Percentiles rank a stretch among this genome's conserved stretches.
Evolutionary conservation across 2,329 filamentous ascomycete genomes (phyloP).

Genomic region (Thielaviopsis punctulata): DNA sequence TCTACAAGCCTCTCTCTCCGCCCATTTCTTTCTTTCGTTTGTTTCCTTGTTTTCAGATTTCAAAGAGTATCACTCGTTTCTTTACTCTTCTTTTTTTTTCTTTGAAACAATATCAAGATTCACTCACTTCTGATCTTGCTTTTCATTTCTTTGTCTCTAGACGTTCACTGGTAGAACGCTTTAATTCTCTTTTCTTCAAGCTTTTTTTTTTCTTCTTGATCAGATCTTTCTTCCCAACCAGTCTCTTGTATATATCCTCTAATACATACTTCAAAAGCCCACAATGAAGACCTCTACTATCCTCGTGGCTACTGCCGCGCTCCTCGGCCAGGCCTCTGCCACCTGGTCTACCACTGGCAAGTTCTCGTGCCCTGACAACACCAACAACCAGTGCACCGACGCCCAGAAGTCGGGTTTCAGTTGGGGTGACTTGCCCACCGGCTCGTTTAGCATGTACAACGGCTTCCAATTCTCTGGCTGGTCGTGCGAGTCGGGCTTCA

Average conservation of each 20-base stretch:
- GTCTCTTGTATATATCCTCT: constrained; percentile 11
- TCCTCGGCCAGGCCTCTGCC: constrained; percentile 32
- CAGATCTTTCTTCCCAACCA: constrained; percentile 12
- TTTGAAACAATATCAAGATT: constrained; percentile 10
- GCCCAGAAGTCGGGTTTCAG: constrained; percentile 54
- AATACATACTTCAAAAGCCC: neutral
- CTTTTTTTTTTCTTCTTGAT: constrained; percentile 13
- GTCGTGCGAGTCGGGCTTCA: constrained; percentile 39
- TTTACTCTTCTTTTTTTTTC: constrained; percentile 9
- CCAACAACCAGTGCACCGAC: constrained; percentile 59
- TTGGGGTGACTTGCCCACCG: constrained; percentile 47
- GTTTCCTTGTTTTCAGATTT: constrained; percentile 12
- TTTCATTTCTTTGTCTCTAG: constrained; percentile 12
- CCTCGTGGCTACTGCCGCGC: constrained; percentile 30
- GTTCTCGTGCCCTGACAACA: constrained; percentile 54
- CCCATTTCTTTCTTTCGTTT: neutral
- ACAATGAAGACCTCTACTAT: constrained; percentile 36
- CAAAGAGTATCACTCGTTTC: constrained; percentile 2
- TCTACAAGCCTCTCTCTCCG: neutral
- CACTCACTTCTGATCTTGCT: constrained; percentile 12
- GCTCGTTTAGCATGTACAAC: constrained; percentile 47
- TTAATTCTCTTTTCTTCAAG: constrained; percentile 17
- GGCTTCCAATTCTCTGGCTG: constrained; percentile 62
- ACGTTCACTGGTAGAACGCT: constrained; percentile 13
- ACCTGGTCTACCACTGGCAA: constrained; percentile 21